phyloP scores from a whole-genome alignment of 179 eudicot genomes.

The Pouteria campechiana region DNA sequence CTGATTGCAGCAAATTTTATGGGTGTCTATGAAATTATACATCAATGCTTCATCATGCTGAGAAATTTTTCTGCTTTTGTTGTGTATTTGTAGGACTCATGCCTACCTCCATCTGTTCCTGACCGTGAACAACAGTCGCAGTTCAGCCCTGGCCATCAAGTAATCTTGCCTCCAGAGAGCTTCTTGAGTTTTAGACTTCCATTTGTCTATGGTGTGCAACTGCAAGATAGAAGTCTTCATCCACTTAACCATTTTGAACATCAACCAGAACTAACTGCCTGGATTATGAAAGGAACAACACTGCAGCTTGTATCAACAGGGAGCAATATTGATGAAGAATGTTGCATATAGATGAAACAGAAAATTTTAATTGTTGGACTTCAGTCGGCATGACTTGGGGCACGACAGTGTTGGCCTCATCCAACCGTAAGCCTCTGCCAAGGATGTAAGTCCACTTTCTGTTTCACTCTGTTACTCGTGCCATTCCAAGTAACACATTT shows the following conservation, averaged over 20 bases:
- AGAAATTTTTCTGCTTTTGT: not conserved
- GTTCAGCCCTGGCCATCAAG: conserved; percentile 64
- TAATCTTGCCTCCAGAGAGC: conserved; percentile 91
- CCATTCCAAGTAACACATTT: no score
- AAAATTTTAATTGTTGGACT: no score
- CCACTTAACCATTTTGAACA: conserved; percentile 62
- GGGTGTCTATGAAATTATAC: no score
- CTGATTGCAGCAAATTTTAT: no score
- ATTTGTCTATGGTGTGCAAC: conserved; percentile 62
- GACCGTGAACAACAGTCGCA: conserved; percentile 50
- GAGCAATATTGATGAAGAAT: conserved; percentile 16
- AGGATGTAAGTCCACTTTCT: no score
- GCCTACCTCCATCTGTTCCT: conserved; percentile 31
- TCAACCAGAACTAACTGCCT: conserved; percentile 83
- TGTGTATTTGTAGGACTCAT: conserved; percentile 46
- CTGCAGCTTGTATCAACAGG: conserved; percentile 46
- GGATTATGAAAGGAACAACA: conserved; percentile 62
- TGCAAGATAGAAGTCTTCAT: conserved; percentile 48
- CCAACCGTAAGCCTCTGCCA: no score
- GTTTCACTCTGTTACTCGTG: no score
- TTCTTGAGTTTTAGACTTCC: conserved; percentile 85
- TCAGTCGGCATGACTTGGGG: no score
- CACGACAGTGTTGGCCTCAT: no score
- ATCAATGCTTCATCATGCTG: no score
- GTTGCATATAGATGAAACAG: not conserved